These are phyloP conservation scores for Aspergillus proliferans DNA, from an alignment of 2,329 filamentous ascomycete species.

Conservation along the genomic window DNA sequence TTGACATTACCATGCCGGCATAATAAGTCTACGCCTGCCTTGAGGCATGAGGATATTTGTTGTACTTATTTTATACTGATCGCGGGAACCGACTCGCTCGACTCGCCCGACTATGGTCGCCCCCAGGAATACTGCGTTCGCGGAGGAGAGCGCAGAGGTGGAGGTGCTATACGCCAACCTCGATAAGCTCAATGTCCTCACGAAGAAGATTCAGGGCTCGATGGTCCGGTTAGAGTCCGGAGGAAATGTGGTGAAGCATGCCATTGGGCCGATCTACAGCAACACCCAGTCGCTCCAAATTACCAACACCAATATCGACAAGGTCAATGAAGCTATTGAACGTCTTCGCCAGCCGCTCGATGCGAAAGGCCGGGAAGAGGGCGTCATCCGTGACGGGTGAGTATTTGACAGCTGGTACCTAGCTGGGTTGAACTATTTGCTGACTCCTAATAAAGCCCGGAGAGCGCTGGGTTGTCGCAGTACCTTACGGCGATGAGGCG, in stretches of 20 bases:
- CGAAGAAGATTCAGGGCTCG: constrained; percentile 90
- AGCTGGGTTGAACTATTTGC: not conserved
- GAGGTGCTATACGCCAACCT: constrained; percentile 64
- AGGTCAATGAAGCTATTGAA: constrained; percentile 79
- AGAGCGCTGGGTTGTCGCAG: constrained; percentile 71
- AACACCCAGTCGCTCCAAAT: constrained; percentile 86
- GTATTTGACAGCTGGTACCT: constrained; percentile 10
- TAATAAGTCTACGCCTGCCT: not conserved
- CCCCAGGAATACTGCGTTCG: constrained; percentile 52
- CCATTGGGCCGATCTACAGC: constrained; percentile 84
- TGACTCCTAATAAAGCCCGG: constrained; percentile 48
- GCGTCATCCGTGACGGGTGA: constrained; percentile 75
- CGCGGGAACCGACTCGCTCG: constrained; percentile 6
- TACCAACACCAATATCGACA: constrained; percentile 84
- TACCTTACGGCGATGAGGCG: constrained; percentile 89
- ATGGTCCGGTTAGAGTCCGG: constrained; percentile 77
- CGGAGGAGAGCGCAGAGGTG: constrained; percentile 62
- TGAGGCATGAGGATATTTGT: not conserved
- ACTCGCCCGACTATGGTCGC: constrained; percentile 43
- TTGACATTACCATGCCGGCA: not conserved
- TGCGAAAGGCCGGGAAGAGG: constrained; percentile 84
- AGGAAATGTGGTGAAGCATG: constrained; percentile 84
- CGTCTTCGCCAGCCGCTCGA: constrained; percentile 84
- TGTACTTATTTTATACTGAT: constrained; percentile 3
- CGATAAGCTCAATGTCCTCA: constrained; percentile 87